Evolutionary conservation across 257 asterid species (phyloP), one percentile per base, ranked within the genome.

Genomic region (Primulina eburnea): DNA sequence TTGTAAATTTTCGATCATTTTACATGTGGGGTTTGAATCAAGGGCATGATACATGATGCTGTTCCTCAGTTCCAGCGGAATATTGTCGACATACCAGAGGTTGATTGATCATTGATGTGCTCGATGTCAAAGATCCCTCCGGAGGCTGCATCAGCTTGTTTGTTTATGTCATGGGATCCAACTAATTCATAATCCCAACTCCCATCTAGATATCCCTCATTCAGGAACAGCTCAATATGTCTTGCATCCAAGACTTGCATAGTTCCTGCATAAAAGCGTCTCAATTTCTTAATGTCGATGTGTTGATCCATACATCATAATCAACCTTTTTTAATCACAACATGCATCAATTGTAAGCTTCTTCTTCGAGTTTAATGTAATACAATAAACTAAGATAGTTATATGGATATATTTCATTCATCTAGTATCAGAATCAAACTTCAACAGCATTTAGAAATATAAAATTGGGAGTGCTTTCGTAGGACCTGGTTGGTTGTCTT

Each of bases 191-290:
- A 94, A 3, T 86, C 83, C 99, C 99, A 94, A 80, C 82, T 85
- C 62, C 96, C 96, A 70, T 82, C 77, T 53, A 71, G 79, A 81
- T 76, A 94, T 58, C 80, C 97, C 73, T 85, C 87, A 55, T 67
- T 71, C 69, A 89, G 81, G 78, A 94, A 91, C 77, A 94, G 90
- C 63, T 89, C 99, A 65, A 88, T 83, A 57, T 94, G 97, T 82
- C 99, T 88, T 69, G 96, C 93, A 73, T 94, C 99, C 82, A 94
- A 69, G 64, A 89, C 87, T 77, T 91, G 97, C 99, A 94, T 94
- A 4, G 97, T 94, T 84, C 99, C 99, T 94, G 92, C 67, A 61
- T 38, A 60, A 65, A 35, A 69, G 30, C 64, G 64, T 62, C 63
- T 59, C 7, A 35, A 12, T 2, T 68, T 62, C 35, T 56, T 55